Conservation (phyloP, 768 basidiomycete genomes). For the Chalciporus piperatus region DNA sequence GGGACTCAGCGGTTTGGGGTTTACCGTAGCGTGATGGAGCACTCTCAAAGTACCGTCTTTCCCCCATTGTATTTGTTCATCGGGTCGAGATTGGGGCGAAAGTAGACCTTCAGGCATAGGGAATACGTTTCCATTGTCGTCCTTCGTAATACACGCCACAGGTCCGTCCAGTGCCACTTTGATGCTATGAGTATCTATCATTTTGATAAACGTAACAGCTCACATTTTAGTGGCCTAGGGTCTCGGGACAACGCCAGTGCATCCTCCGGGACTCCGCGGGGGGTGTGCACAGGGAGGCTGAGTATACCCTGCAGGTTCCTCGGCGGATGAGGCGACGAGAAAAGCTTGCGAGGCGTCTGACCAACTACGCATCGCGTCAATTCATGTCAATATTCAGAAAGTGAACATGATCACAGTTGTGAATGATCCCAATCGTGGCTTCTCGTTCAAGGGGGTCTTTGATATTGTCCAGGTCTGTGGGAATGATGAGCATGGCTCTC, state of each 20-base stretch:
- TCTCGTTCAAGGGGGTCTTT: constrained; percentile 84
- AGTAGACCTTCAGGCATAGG: constrained; percentile 61
- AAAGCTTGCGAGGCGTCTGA: constrained; percentile 88
- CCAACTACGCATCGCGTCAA: constrained; percentile 54
- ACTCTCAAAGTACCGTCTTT: constrained; percentile 57
- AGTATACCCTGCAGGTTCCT: constrained; percentile 70
- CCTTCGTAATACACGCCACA: constrained; percentile 48
- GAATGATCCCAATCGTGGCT: constrained; percentile 92
- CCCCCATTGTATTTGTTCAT: constrained; percentile 73
- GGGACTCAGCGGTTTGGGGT: background rate
- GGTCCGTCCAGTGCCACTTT: constrained; percentile 39
- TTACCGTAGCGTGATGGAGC: constrained; percentile 60
- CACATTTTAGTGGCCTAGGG: constrained; percentile 56
- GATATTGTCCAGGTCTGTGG: constrained; percentile 78
- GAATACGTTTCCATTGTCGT: constrained; percentile 44
- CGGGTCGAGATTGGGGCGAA: constrained; percentile 54
- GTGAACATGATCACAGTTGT: constrained; percentile 66
- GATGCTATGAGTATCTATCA: constrained; percentile 14
- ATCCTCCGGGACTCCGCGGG: constrained; percentile 85
- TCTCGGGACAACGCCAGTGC: constrained; percentile 64
- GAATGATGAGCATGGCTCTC: background rate
- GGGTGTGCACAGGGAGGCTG: constrained; percentile 65
- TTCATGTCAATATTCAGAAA: background rate
- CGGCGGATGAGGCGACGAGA: constrained; percentile 69
- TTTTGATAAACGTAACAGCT: background rate